Base-by-base conservation (phyloP, 2,329 filamentous ascomycete genomes). In the Botryotinia globosa region DNA sequence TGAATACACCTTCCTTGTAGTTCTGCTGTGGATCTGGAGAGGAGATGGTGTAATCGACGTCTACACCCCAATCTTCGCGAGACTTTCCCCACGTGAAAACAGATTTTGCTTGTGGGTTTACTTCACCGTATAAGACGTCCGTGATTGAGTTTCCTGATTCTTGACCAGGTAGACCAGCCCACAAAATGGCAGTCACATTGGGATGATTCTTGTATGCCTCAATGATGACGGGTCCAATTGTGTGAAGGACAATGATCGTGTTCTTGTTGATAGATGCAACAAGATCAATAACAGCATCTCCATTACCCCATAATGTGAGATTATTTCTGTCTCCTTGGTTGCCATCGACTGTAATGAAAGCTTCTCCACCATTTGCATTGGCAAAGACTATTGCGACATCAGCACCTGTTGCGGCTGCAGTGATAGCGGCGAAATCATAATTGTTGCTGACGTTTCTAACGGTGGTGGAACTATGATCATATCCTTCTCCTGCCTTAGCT, bases 281-380 rank as follows among this genome's bases (percentile, higher is more conserved):
- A 67, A 91, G 92, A 81, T 91, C 87, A 82, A 98, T 92, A 67
- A 98, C 84, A 0, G 88, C 86, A 71, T 98, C 94, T 45, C 93
- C 94, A 74, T 90, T 87, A 74, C 90, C 87, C 95, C 95, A 98
- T 0, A 97, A 85, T 0, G 94, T 97, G 48, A 99, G 85, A 83
- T 99, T 98, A 80, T 94, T 96, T 70, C 95, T 90, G 81, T 98
- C 95, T 73, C 96, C 95, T 73, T 86, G 84, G 81, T 98, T 98
- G 70, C 88, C 91, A 74, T 94, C 94, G 1, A 97, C 88, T 20
- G 84, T 87, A 79, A 98, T 93, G 82, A 89, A 98, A 10, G 91
- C 94, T 82, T 98, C 96, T 65, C 95, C 95, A 2, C 90, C 87
- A 80, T 94, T 87, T 20, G 94, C 90, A 77, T 97, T 97, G 77